Conservation (phyloP, 768 basidiomycete species). For the Collybiopsis confluens region DNA sequence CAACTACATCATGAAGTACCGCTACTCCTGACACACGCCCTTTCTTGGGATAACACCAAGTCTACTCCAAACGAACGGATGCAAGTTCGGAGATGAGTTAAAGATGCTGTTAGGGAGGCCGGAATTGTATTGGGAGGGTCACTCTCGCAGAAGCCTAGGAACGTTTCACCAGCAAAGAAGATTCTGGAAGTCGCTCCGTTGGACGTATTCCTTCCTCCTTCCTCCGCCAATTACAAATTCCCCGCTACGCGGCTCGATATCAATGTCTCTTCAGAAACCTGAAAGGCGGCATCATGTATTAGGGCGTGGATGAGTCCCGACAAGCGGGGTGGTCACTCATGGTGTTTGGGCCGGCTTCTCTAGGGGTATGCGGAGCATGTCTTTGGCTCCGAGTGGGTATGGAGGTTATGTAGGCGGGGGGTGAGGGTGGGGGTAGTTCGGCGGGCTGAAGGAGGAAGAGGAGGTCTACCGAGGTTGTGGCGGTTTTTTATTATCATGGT, state of each 20-base stretch:
- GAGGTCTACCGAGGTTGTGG: conserved; percentile 27
- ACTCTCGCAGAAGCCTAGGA: conserved; percentile 14
- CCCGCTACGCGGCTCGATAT: conserved; percentile 34
- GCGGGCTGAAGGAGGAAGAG: conserved; percentile 46
- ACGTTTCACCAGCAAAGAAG: conserved; percentile 51
- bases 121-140: conserved; percentile 24
- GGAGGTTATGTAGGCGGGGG: conserved; percentile 17
- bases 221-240: conserved; percentile 23
- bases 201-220: conserved; percentile 15
- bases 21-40: conserved; percentile 65
- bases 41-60: conserved; percentile 37
- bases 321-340: conserved; percentile 11
- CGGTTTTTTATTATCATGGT: neutral
- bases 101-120: conserved; percentile 40
- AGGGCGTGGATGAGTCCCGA: conserved; percentile 51
- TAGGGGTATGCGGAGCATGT: conserved; percentile 21
- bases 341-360: conserved; percentile 2
- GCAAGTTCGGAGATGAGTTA: conserved; percentile 43
- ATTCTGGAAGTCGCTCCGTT: conserved; percentile 24
- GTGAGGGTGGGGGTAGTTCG: conserved; percentile 24
- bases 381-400: conserved; percentile 16
- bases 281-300: conserved; percentile 50
- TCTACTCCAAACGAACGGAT: conserved; percentile 63
- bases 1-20: conserved; percentile 31
- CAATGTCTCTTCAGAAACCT: conserved; percentile 48